These are phyloP conservation scores for Colletotrichum coccodes DNA, from an alignment of 2,329 filamentous ascomycete species.

Conservation along the genomic window DNA sequence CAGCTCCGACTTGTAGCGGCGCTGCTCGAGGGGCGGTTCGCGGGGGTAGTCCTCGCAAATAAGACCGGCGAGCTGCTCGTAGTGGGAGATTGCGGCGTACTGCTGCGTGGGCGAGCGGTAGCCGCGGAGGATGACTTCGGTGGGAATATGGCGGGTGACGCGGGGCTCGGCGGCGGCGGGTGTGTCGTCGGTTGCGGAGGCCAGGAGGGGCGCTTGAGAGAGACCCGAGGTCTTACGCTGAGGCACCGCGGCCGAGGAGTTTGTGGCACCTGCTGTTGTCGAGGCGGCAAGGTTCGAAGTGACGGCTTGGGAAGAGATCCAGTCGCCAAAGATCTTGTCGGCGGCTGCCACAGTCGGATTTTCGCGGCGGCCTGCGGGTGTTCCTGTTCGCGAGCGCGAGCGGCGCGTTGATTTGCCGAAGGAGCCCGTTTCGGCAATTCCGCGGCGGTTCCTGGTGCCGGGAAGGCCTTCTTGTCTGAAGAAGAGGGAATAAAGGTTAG, in stretches of 20 bases:
- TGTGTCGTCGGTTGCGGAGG: constrained; percentile 50
- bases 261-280: neutral
- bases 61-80: constrained; percentile 84
- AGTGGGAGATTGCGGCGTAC: constrained; percentile 91
- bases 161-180: constrained; percentile 40
- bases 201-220: constrained; percentile 44
- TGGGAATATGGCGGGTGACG: constrained; percentile 54
- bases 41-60: constrained; percentile 96
- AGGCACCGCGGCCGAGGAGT: constrained; percentile 20
- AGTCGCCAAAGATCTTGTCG: constrained; percentile 70
- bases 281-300: constrained; percentile 35
- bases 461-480: constrained; percentile 64
- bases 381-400: constrained; percentile 70
- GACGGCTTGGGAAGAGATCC: constrained; percentile 60
- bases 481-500: constrained; percentile 17
- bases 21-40: constrained; percentile 77
- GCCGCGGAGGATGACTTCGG: constrained; percentile 87
- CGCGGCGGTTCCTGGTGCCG: constrained; percentile 60
- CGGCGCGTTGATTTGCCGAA: constrained; percentile 75
- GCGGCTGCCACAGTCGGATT: constrained; percentile 71
- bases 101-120: constrained; percentile 73
- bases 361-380: constrained; percentile 63
- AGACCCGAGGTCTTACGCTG: constrained; percentile 49
- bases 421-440: constrained; percentile 69
- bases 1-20: constrained; percentile 78